These are phyloP conservation scores for Primulina tabacum DNA, from an alignment of 257 asterid genomes.

Conservation along the genomic window DNA sequence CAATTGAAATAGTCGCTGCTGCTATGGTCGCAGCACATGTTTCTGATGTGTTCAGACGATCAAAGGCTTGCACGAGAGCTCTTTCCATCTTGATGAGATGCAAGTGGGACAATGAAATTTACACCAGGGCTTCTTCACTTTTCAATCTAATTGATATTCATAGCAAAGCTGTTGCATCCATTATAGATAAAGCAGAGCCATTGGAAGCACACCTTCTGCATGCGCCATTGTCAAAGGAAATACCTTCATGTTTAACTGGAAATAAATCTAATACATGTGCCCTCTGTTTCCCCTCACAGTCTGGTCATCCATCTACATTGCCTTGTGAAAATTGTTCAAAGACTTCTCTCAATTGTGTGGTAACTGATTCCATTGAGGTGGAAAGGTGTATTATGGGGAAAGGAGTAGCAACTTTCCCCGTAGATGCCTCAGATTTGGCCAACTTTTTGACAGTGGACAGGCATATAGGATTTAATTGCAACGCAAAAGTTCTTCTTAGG, in stretches of 20 bases:
- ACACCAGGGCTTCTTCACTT: conserved; percentile 85
- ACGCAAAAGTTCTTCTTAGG: conserved; percentile 71
- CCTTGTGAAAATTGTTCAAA: conserved; percentile 42
- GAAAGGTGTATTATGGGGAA: conserved; percentile 48
- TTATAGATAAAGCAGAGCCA: conserved; percentile 91
- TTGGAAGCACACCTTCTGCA: conserved; percentile 79
- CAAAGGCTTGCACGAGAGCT: conserved; percentile 97
- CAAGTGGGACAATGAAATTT: conserved; percentile 88
- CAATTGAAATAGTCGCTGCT: conserved; percentile 96
- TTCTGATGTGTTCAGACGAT: conserved; percentile 84
- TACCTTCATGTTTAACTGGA: conserved; percentile 53
- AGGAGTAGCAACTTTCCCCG: conserved; percentile 60
- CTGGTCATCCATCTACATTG: conserved; percentile 46
- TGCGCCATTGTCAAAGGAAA: conserved; percentile 47
- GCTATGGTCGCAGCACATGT: conserved; percentile 99
- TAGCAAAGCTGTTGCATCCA: conserved; percentile 88
- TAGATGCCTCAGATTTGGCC: conserved; percentile 91
- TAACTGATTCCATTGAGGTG: conserved; percentile 33
- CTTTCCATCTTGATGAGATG: conserved; percentile 75
- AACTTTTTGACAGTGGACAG: conserved; percentile 90
- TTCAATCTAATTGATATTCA: conserved; percentile 89
- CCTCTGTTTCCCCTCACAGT: conserved; percentile 46
- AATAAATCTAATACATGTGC: conserved; percentile 43
- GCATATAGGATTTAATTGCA: conserved; percentile 82
- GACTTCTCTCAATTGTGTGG: conserved; percentile 34